Evolutionary conservation across 768 basidiomycete genomes (phyloP), one percentile per base, ranked within the genome.

Genomic region (Kwoniella pini): DNA sequence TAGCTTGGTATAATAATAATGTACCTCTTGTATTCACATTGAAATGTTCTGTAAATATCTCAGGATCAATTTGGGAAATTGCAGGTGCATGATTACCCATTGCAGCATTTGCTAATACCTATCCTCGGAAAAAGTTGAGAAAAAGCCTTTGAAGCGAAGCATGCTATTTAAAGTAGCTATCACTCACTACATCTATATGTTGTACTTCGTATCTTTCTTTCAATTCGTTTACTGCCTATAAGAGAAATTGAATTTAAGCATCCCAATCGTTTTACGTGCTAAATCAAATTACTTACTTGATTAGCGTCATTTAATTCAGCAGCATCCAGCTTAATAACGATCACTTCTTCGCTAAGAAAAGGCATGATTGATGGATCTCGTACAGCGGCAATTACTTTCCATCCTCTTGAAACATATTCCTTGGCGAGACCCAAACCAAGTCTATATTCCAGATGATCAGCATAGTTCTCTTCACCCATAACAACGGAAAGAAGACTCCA

Each of bases 1-100:
- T 31, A 10, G 64, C 60, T 43, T 62, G 54, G 64, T 57, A 66
- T 9, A 66, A 54, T 7, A 58, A 24, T 17, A 66, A 36, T 11
- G 60, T 54, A 4, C 60, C 64, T 13, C 51, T 39, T 43, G 53
- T 44, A 21, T 60, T 54, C 52, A 39, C 22, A 13, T 21, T 7
- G 27, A 42, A 19, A 17, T 46, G 45, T 22, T 48, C 56, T 15
- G 26, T 12, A 31, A 24, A 54, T 15, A 24, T 21, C 21, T 24
- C 19, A 4, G 38, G 28, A 15, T 54, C 15, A 39, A 33, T 27
- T 15, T 54, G 38, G 19, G 24, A 17, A 19, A 54, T 42, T 7
- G 22, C 4, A 26, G 21, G 21, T 33, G n/a, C 24, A 28, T 40
- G 38, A 13, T 33, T 19, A 15, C 33, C 21, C 22, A 54, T 40